Conservation (phyloP, 768 basidiomycete genomes). For the Dictyophora rubrovolvata region DNA sequence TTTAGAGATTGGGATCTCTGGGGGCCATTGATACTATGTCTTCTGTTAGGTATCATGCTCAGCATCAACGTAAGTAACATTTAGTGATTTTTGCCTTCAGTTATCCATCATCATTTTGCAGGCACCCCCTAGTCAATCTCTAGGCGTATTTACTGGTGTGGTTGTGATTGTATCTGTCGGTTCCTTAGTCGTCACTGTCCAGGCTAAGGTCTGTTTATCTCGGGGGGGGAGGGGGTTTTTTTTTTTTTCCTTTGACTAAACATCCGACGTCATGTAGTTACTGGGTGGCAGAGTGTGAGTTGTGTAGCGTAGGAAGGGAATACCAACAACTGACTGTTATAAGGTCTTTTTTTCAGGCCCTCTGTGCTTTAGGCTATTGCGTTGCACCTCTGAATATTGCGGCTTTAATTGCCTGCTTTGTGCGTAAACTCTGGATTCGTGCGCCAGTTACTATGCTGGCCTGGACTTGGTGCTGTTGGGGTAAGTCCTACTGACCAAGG, state of each 20-base stretch:
- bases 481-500: slow-evolving; percentile 33
- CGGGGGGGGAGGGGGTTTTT: not conserved
- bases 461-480: slow-evolving; percentile 98
- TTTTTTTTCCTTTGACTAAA: slow-evolving; percentile 3
- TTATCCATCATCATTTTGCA: slow-evolving; percentile 21
- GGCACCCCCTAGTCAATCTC: slow-evolving; percentile 76
- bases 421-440: slow-evolving; percentile 77
- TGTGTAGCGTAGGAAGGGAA: not conserved
- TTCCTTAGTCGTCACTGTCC: slow-evolving; percentile 86
- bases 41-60: slow-evolving; percentile 72
- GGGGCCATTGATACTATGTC: slow-evolving; percentile 83
- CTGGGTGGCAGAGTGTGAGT: slow-evolving; percentile 75
- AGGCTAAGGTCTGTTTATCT: slow-evolving; percentile 65
- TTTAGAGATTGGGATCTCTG: slow-evolving; percentile 94
- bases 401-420: slow-evolving; percentile 76
- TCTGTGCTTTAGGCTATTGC: slow-evolving; percentile 93
- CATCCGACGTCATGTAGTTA: slow-evolving; percentile 32
- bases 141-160: slow-evolving; percentile 90
- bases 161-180: slow-evolving; percentile 88
- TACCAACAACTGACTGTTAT: not conserved
- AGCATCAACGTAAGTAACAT: slow-evolving; percentile 59
- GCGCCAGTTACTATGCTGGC: slow-evolving; percentile 77
- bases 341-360: slow-evolving; percentile 91
- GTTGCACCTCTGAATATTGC: slow-evolving; percentile 89
- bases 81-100: not conserved